Base-by-base conservation (phyloP, 192 early-diverging fungal species). In the Geosiphon pyriformis region DNA sequence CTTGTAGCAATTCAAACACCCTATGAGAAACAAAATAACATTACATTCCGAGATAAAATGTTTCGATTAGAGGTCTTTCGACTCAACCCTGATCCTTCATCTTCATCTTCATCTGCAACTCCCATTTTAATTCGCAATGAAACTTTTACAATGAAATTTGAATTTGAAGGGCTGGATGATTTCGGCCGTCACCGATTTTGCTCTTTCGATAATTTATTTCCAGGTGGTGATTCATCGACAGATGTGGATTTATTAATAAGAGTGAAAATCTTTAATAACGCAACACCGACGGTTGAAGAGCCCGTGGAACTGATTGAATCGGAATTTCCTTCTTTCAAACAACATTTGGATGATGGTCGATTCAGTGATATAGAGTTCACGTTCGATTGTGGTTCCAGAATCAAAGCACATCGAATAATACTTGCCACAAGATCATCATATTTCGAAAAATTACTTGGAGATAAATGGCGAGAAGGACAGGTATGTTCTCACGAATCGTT, bases 351-450 rank as follows among this genome's bases (percentile, higher is more conserved):
- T 30, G 65, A 66, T 66, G 51, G 35, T 10, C n/a, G 20, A 35
- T 66, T 56, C 52, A 66, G 53, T 30, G 65, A 66, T 56, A n/a
- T 66, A 46, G 53, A 56, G 48, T 66, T 66, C 37, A 56, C 53
- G 22, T 56, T 66, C 10, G 65, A 66, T 57, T 66, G 65, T 56
- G 65, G 65, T 12, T 42, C 34, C 18, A 22, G 18, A 4, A 66
- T 66, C 23, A 66, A 66, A 57, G 65, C 65, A 27, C 65, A 66
- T 56, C 65, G 65, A 27, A 42, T 66, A 56, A 66, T 66, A n/a
- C 52, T 66, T 12, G 65, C 65, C 4, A 56, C 53, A n/a, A 56
- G 65, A 29, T 66, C 65, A 12, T 26, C 51, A 1, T 66, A 66
- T 66, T 66, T 66, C 56, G 53, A 66, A 56, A 66, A 66, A 54